Evolutionary conservation across 2,329 filamentous ascomycete species (phyloP).

Genomic region (Trichoderma gracile): DNA sequence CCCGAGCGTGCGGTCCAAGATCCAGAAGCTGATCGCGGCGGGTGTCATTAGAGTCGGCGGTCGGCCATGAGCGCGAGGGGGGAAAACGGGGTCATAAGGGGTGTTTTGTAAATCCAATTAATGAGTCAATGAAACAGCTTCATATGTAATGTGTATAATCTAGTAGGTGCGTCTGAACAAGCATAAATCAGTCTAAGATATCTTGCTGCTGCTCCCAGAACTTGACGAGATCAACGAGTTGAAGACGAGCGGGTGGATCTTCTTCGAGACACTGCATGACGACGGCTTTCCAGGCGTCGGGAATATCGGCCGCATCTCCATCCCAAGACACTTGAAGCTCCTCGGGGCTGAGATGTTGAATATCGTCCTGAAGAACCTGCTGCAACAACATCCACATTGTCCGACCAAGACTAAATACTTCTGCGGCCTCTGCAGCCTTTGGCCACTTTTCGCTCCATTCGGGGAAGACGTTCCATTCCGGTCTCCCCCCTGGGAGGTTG

Average conservation of each 20-base stretch:
- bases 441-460: background rate
- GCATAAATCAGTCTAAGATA: too few species aligned
- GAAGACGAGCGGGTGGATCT: too few species aligned
- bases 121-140: constrained; percentile 20
- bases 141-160: background rate
- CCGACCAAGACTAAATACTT: background rate
- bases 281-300: too few species aligned
- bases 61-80: constrained; percentile 28
- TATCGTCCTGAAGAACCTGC: too few species aligned
- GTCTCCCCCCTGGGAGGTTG: background rate
- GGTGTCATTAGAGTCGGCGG: constrained; percentile 80
- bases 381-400: constrained; percentile 1
- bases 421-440: background rate
- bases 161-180: background rate
- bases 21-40: constrained; percentile 91
- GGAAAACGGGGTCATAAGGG: background rate
- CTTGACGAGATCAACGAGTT: too few species aligned
- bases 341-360: too few species aligned
- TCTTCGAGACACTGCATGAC: too few species aligned
- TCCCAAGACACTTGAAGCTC: too few species aligned
- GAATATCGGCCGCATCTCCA: too few species aligned
- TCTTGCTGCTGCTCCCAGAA: too few species aligned
- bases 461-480: background rate
- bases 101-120: constrained; percentile 13
- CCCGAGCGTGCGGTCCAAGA: constrained; percentile 77